A percentile compares a stretch with the other conserved stretches of the same genome.
Evolutionary conservation across 139 green algal species (phyloP).

Genomic region (Coelastrella sp.): DNA sequence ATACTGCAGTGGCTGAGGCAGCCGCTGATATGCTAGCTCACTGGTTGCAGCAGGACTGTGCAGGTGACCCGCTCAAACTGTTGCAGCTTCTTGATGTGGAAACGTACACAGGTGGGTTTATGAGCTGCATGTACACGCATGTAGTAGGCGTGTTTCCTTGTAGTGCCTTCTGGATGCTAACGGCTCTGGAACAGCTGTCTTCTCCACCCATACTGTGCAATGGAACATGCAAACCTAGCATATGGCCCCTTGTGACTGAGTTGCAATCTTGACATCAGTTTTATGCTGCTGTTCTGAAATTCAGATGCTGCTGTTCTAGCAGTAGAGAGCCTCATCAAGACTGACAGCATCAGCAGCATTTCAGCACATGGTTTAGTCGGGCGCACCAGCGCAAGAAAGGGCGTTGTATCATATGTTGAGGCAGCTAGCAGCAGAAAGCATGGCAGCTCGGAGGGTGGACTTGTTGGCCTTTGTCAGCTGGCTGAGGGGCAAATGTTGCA

Average conservation of each 20-base stretch:
- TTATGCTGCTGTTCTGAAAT: neutral
- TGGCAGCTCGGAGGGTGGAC: neutral
- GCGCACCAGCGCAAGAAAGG: neutral
- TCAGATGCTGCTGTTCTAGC: constrained; percentile 28
- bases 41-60: constrained; percentile 11
- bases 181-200: too few relatives aligned
- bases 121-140: too few relatives aligned
- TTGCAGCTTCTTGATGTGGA: constrained; percentile 40
- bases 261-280: neutral
- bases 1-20: constrained; percentile 20
- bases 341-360: constrained; percentile 12
- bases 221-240: too few relatives aligned
- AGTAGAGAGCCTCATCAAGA: constrained; percentile 25
- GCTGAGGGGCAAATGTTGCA: constrained; percentile 5
- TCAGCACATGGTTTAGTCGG: too few relatives aligned
- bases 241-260: neutral
- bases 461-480: neutral
- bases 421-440: neutral
- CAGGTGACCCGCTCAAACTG: constrained; percentile 8
- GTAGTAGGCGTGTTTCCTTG: too few relatives aligned
- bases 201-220: too few relatives aligned
- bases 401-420: constrained; percentile 14
- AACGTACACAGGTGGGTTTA: constrained; percentile 33
- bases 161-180: too few relatives aligned
- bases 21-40: constrained; percentile 9